Evolutionary conservation across 2,329 filamentous ascomycete genomes (phyloP).

Genomic region (Phyllosticta ampelicida): DNA sequence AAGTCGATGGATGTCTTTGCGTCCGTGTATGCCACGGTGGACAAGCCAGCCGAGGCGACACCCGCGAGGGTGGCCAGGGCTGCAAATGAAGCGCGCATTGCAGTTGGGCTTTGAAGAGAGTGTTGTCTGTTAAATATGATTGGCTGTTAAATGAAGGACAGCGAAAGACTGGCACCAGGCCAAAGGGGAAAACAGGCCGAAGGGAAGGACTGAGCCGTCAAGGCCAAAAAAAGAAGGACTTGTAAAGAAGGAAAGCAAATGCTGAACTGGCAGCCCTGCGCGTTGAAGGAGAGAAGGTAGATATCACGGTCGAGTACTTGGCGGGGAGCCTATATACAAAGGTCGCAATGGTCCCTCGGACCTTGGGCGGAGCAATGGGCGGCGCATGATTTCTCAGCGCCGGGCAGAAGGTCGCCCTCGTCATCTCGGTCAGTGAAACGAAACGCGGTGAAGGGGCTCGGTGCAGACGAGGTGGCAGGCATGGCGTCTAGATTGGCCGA

Average conservation of each 20-base stretch:
- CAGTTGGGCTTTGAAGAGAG: background rate
- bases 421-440: constrained; percentile 11
- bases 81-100: constrained; percentile 3
- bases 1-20: constrained; percentile 24
- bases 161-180: constrained; percentile 6
- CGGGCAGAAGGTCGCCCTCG: background rate
- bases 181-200: constrained; percentile 7
- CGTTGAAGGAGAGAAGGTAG: background rate
- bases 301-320: background rate
- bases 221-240: constrained; percentile 10
- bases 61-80: constrained; percentile 5
- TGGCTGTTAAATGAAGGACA: background rate
- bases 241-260: background rate
- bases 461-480: background rate
- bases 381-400: constrained; percentile 7
- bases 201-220: constrained; percentile 8
- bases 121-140: background rate
- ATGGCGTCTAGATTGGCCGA: background rate
- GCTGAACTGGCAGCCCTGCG: constrained; percentile 9
- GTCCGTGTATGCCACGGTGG: constrained; percentile 16
- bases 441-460: background rate
- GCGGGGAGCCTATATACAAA: constrained; percentile 1
- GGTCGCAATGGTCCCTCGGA: background rate
- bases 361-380: background rate
- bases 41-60: background rate